phyloP scores from a whole-genome alignment of 2,329 filamentous ascomycete genomes.

The Eurotiales sp. region DNA sequence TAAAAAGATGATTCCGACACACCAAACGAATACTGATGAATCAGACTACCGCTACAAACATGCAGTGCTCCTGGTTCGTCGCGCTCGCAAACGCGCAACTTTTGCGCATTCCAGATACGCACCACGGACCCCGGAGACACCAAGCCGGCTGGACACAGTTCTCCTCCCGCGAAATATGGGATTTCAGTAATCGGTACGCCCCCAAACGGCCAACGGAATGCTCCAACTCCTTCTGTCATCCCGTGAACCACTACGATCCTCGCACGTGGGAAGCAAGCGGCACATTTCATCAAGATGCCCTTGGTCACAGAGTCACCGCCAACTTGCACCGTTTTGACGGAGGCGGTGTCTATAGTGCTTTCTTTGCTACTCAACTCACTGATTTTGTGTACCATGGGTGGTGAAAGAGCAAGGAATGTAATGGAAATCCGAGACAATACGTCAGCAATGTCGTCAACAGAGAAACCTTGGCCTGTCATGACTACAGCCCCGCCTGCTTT shows the following conservation, averaged over 20 bases:
- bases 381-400: slow-evolving; percentile 3
- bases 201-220: background rate
- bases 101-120: background rate
- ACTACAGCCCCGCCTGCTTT: slow-evolving; percentile 1
- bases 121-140: background rate
- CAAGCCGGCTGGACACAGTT: background rate
- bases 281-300: background rate
- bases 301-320: background rate
- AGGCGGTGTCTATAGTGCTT: background rate
- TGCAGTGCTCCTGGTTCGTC: background rate
- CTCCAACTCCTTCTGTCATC: slow-evolving; percentile 1
- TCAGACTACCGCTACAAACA: background rate
- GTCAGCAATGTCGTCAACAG: background rate
- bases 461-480: background rate
- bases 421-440: background rate
- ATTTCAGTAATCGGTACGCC: background rate
- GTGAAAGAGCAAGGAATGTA: background rate
- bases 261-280: background rate
- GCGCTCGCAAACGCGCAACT: background rate
- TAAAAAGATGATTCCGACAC: background rate
- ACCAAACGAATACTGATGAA: background rate
- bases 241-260: background rate
- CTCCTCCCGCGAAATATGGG: slow-evolving; percentile 1
- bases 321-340: background rate
- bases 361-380: no score